Base-by-base conservation (phyloP, 495 filamentous ascomycete species). In the Staphylotrichum longicolle region DNA sequence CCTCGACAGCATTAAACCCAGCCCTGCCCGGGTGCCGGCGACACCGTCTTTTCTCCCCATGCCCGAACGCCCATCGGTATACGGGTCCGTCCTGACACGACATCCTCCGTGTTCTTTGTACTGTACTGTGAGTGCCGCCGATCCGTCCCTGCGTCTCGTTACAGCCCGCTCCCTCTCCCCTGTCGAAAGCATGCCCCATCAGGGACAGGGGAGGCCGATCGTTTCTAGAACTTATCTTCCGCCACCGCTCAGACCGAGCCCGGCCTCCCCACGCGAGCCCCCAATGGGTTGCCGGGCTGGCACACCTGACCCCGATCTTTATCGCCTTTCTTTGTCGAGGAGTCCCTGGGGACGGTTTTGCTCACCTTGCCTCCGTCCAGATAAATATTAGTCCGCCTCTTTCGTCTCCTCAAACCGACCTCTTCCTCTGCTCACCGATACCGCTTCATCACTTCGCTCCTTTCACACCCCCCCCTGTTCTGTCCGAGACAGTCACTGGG, bases 241-340 rank as follows among this genome's bases (percentile, higher is more conserved):
- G 58, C 58, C 58, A 61, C 58, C 58, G 50, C 51, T 48, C 51
- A 61, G 44, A 30, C 51, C 58, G 58, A 55, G 9, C 11, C 34
- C 50, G 58, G 58, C 32, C 33, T 40, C 20, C 27, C 33, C 20
- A 27, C 32, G 42, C 34, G 10, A 6, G 20, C 1, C 32, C 41
- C 50, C 44, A 9, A 15, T 5, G 8, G 33, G 9, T 44, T 33
- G 41, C 37, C 20, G 20, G 20, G 20, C 20, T 27, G 20, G 20
- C 20, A 27, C 40, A 5, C 40, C 48, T 35, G 48, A 12, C 47
- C 57, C 54, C 42, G 30, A 37, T 32, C 56, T 50, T 53, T 58
- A 41, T 48, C 37, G 45, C 56, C 45, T 3, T 32, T 33, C 56
- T 58, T 50, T 58, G 56, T 58, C 20, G 35, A 6, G 45, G 32